Evolutionary conservation across 768 basidiomycete genomes (phyloP).

Genomic region (Candolleomyces aberdarensis): DNA sequence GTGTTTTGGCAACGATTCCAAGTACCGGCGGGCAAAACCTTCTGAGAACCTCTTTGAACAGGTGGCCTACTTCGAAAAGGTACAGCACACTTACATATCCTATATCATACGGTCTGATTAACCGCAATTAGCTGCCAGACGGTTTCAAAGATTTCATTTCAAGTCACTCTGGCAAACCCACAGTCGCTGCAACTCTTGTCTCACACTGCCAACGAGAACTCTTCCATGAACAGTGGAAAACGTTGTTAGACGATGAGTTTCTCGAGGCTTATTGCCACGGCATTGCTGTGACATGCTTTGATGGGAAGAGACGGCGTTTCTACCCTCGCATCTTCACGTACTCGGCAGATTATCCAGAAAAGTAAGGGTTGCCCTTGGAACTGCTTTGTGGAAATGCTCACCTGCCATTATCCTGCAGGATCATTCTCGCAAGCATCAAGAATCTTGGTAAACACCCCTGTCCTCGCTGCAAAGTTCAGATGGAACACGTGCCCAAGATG

Average conservation of each 20-base stretch:
- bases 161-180: not conserved
- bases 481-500: constrained; percentile 21
- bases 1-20: constrained; percentile 16
- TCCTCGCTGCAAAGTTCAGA: constrained; percentile 28
- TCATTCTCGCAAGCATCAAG: constrained; percentile 28
- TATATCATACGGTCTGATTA: not conserved
- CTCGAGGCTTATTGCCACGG: constrained; percentile 20
- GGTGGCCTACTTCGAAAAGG: constrained; percentile 17
- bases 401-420: constrained; percentile 10
- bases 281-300: constrained; percentile 7
- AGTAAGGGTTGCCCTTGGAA: constrained; percentile 9
- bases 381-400: not conserved
- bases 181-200: constrained; percentile 5
- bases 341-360: constrained; percentile 19
- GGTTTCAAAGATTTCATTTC: not conserved
- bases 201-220: constrained; percentile 17
- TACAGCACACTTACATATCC: not conserved
- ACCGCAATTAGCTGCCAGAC: not conserved
- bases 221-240: constrained; percentile 14
- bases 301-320: constrained; percentile 6
- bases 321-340: constrained; percentile 16
- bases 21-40: constrained; percentile 13
- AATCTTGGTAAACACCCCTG: constrained; percentile 34
- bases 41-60: constrained; percentile 11
- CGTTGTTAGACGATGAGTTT: constrained; percentile 15